These are phyloP conservation scores for Nicotiana rustica DNA, from an alignment of 305 asterid genomes.

Conservation along the genomic window DNA sequence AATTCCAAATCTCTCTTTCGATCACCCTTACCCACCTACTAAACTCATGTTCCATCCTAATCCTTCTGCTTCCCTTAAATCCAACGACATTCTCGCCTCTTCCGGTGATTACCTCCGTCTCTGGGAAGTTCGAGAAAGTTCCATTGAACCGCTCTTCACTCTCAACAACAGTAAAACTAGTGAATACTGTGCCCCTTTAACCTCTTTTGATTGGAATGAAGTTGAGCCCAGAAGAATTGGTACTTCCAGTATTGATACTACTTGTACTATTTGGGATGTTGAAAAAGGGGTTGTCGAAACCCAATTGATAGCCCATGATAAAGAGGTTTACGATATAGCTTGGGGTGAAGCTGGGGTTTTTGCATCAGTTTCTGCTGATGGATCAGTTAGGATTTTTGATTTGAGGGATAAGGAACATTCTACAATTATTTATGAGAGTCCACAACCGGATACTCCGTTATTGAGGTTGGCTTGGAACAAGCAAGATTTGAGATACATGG, in stretches of 20 bases:
- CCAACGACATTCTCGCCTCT: constrained; percentile 71
- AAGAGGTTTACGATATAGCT: constrained; percentile 89
- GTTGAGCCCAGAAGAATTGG: constrained; percentile 76
- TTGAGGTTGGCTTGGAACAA: constrained; percentile 90
- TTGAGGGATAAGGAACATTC: constrained; percentile 85
- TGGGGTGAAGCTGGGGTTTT: constrained; percentile 91
- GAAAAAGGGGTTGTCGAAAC: constrained; percentile 83
- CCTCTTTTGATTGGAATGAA: constrained; percentile 94
- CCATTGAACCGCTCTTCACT: constrained; percentile 49
- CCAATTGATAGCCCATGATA: constrained; percentile 81
- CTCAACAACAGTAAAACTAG: constrained; percentile 70
- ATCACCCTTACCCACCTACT: constrained; percentile 92
- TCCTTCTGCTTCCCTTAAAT: constrained; percentile 46
- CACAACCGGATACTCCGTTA: constrained; percentile 73
- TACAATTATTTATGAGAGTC: constrained; percentile 80
- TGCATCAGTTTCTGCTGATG: constrained; percentile 87
- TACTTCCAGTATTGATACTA: constrained; percentile 81
- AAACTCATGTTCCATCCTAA: constrained; percentile 78
- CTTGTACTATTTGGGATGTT: constrained; percentile 88
- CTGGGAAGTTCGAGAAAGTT: constrained; percentile 65
- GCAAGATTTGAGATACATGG: constrained; percentile 93
- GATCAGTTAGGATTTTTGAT: constrained; percentile 81
- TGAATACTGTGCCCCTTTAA: constrained; percentile 77
- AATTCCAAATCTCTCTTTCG: constrained; percentile 63
- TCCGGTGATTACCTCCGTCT: constrained; percentile 93